Base-by-base conservation (phyloP, 768 basidiomycete species). In the Coprinopsis marcescibilis region DNA sequence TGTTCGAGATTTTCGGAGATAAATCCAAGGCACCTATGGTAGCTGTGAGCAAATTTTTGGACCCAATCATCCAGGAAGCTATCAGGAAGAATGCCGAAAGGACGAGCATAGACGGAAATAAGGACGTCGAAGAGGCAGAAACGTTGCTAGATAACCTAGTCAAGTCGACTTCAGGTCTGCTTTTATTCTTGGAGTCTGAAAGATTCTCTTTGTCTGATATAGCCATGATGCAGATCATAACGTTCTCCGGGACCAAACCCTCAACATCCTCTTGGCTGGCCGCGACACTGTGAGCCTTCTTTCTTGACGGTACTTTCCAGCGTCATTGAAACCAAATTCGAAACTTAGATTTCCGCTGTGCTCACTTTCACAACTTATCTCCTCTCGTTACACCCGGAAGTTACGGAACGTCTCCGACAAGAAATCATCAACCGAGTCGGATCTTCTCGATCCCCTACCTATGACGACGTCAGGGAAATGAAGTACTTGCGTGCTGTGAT, bases 81-180 rank as follows among this genome's bases (percentile, higher is more conserved):
- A 57, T 83, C 20, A 63, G 63, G 53, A 71, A 70, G 62, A 71
- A 60, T 53, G 55, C 62, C 21, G 59, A 53, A 40, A 45, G 54
- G 19, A 42, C 50, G 35, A 70, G 51, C 12, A 43, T 48, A 5
- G 37, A 46, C 4, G 51, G 50, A 4, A 60, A 63, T 17, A 66
- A 66, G 48, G 52, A 60, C 0, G 63, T 69, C 30, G 48, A 57
- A 11, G 61, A 54, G 1, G 76, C 78, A 13, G 70, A 70, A 7
- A 79, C 77, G 0, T 62, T 82, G 33, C 64, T 83, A 25, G 80
- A 80, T 52, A 75, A 81, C 60, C 60, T 83, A 37, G 76, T 74
- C 26, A 61, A 63, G 37, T 55, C 56, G 44, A 76, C 75, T 80
- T 38, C 65, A 66, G 29, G 57, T 72, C 37, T 77, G 59, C 11